Conservation (phyloP, 345 rosid species). For the Aquilaria sinensis region DNA sequence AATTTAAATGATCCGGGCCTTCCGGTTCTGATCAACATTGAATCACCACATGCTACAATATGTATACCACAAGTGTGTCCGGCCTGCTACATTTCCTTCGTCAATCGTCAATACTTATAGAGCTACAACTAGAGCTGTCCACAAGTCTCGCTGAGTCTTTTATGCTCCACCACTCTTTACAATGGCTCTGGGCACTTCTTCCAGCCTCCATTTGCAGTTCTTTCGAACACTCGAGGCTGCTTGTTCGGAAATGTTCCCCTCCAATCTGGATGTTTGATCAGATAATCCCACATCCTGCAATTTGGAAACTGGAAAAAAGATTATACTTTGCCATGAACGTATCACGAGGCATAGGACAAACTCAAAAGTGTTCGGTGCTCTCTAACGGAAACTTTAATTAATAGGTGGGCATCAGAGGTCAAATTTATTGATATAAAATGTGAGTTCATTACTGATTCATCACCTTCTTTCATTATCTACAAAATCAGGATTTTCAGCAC, state of each 20-base stretch:
- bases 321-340: background rate
- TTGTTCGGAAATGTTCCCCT: constrained; percentile 41
- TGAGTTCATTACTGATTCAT: background rate
- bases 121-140: too few species aligned
- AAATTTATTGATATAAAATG: background rate
- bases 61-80: too few species aligned
- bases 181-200: background rate
- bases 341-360: background rate
- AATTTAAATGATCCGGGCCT: too few species aligned
- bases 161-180: too few species aligned
- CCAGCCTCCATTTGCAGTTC: constrained; percentile 58
- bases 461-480: constrained; percentile 59
- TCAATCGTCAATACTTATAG: too few species aligned
- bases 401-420: background rate
- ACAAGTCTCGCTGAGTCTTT: too few species aligned
- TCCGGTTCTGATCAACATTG: too few species aligned
- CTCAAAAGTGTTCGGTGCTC: background rate
- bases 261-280: constrained; percentile 62
- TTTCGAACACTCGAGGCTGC: constrained; percentile 59
- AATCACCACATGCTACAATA: too few species aligned
- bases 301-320: background rate
- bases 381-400: background rate
- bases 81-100: too few species aligned
- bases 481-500: constrained; percentile 83
- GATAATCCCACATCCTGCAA: constrained; percentile 59